Base-by-base conservation (phyloP, 768 basidiomycete species). In the Paxillus ammoniavirescens region DNA sequence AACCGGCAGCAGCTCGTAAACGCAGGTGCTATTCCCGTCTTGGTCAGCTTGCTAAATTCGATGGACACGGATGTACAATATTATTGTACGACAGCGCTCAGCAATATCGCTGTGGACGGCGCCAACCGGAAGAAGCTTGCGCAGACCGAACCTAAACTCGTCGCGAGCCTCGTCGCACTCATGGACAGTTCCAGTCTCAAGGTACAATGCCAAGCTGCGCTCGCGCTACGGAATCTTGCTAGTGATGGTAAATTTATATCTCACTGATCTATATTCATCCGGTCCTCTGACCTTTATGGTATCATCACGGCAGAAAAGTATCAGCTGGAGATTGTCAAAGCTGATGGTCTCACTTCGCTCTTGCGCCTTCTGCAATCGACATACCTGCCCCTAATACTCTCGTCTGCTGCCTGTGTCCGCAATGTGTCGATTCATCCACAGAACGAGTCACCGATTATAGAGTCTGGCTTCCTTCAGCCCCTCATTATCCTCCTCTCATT, bases 11-110 rank as follows among this genome's bases (percentile, higher is more conserved):
- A 98, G 63, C 87, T 99, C 51, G 97, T 99, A 61, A 94, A 93
- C 60, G 97, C 97, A 28, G 97, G 97, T 4, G 97, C 97, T 18
- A 98, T 99, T 54, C 97, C 97, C 14, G 97, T 99, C 30, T 82
- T 96, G 10, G 97, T 99, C 60, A 88, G 88, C 65, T 79, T 99
- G 33, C 77, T 99, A 57, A 97, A 95, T 67, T 94, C 92, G 5
- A 85, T 90, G 45, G 97, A 99, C 69, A 99, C 97, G n/a, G 97
- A 99, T 66, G 97, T 99, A 2, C 97, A 99, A 70, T 99, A 99
- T 66, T 99, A 99, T 69, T 99, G 97, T 73, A 99, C 97, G 6
- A 99, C 97, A 12, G 97, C 97, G 6, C 73, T 99, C 62, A 94
- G 91, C 69, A 99, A 99, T 66, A 99, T 99, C 60, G 97, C 97